Evolutionary conservation across 75 land plant species (phyloP).

Genomic region (Pinus taeda): DNA sequence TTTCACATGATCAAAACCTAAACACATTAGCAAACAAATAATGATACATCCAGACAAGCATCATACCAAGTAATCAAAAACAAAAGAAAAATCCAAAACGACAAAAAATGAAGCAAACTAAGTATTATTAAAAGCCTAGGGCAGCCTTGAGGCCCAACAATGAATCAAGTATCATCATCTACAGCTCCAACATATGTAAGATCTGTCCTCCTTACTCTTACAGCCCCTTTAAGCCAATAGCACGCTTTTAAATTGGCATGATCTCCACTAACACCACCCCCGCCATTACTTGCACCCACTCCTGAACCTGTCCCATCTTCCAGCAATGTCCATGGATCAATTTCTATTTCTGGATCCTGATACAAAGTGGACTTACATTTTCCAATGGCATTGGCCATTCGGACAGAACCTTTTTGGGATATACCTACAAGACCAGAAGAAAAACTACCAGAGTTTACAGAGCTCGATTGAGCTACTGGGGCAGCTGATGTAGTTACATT

Average conservation of each 20-base stretch:
- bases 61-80: neutral
- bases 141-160: constrained; percentile 16
- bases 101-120: constrained; percentile 10
- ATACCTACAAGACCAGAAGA: constrained; percentile 19
- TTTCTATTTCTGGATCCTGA: constrained; percentile 65
- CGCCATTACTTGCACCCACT: constrained; percentile 29
- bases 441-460: constrained; percentile 10
- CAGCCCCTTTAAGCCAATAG: constrained; percentile 86
- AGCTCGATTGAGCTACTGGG: constrained; percentile 33
- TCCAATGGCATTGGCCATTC: constrained; percentile 27
- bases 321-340: constrained; percentile 89
- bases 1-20: neutral
- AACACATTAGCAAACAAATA: neutral
- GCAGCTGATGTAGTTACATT: constrained; percentile 38
- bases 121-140: constrained; percentile 19
- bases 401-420: constrained; percentile 21
- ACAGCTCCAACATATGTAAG: constrained; percentile 86
- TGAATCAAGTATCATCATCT: constrained; percentile 86
- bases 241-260: constrained; percentile 68
- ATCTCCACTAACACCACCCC: constrained; percentile 44
- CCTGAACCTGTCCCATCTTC: constrained; percentile 84
- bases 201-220: constrained; percentile 85
- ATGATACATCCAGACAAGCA: constrained; percentile 7
- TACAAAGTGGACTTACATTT: constrained; percentile 46
- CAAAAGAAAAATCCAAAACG: constrained; percentile 10